Base-by-base conservation (phyloP, 176 grass and related monocot species). In the Ampelocalamus luodianensis region DNA sequence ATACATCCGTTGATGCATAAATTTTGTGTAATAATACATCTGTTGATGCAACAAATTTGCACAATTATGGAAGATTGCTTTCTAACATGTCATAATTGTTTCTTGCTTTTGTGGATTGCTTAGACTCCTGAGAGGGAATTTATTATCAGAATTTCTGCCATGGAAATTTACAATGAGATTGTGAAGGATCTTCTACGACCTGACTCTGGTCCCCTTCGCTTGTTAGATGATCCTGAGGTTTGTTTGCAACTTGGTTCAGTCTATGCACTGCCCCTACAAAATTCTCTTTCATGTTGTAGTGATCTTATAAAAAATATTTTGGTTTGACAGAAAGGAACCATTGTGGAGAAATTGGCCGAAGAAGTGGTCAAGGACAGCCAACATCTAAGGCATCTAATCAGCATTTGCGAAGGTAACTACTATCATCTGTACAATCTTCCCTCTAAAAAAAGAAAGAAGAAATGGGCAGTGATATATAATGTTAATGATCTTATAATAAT, bases 161-260 rank as follows among this genome's bases (percentile, higher is more conserved):
- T 90, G 89, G 89, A 90, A 83, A 99, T 99, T 83, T 99, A 99
- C 78, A 99, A 99, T 86, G 97, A 99, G 85, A 82, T 89, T 71
- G 93, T 99, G 45, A 96, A 89, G 93, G 96, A 99, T 86, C 96
- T 99, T 77, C 85, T 96, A 77, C 87, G 82, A 82, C 93, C 93
- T 90, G 91, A 96, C 54, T 94, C 93, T 90, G 90, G 86, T 17
- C 78, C 88, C 32, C 96, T 99, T 84, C 91, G 96, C 22, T 77
- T 99, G 85, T 87, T 99, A 80, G 96, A 99, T 90, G 96, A 99
- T 80, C 96, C 96, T 20, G 96, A 99, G 96, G 96, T 99, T 78
- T 67, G 77, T 85, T 83, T 69, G 27, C 73, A 32, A n/a, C 70
- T 26, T 66, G 43, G 20, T 10, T 67, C 26, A 29, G 32, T 67